Conservation (phyloP, 2,329 filamentous ascomycete genomes). For the Nothophaeocryptopus gaeumannii region DNA sequence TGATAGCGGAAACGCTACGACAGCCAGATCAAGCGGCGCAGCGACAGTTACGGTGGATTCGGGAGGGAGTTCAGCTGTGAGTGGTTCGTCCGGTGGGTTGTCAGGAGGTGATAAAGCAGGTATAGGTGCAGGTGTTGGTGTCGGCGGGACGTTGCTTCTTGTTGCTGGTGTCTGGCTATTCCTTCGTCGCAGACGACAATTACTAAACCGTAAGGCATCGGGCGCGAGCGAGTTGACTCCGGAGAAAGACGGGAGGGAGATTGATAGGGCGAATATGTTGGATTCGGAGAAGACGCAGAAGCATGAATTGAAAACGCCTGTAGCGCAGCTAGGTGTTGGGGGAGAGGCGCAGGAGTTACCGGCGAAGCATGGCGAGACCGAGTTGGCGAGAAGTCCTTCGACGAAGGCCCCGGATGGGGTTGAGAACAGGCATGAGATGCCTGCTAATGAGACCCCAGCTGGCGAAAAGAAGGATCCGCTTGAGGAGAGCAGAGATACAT, state of each 20-base stretch:
- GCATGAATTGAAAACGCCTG: background rate
- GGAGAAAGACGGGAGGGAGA: slow-evolving; percentile 1
- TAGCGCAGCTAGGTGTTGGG: background rate
- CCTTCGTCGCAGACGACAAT: background rate
- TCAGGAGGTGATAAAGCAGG: background rate
- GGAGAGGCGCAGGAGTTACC: slow-evolving; percentile 1
- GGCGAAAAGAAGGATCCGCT: background rate
- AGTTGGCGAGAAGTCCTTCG: background rate
- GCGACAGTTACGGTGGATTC: no score
- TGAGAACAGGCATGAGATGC: background rate
- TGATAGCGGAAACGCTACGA: background rate
- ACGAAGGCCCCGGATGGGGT: background rate
- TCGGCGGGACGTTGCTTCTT: background rate
- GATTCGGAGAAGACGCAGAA: background rate
- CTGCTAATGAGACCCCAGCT: background rate
- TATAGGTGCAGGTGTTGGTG: background rate
- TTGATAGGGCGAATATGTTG: slow-evolving; percentile 3
- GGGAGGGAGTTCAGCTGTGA: no score
- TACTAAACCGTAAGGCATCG: background rate
- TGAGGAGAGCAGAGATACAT: background rate
- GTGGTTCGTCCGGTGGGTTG: no score
- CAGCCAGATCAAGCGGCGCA: no score
- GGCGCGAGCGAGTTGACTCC: background rate
- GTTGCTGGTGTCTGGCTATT: background rate
- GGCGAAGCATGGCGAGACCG: background rate